A percentile compares a stretch with the other conserved stretches of the same genome.
phyloP scores from a whole-genome alignment of 2,329 filamentous ascomycete species.

The Scedosporium aurantiacum region DNA sequence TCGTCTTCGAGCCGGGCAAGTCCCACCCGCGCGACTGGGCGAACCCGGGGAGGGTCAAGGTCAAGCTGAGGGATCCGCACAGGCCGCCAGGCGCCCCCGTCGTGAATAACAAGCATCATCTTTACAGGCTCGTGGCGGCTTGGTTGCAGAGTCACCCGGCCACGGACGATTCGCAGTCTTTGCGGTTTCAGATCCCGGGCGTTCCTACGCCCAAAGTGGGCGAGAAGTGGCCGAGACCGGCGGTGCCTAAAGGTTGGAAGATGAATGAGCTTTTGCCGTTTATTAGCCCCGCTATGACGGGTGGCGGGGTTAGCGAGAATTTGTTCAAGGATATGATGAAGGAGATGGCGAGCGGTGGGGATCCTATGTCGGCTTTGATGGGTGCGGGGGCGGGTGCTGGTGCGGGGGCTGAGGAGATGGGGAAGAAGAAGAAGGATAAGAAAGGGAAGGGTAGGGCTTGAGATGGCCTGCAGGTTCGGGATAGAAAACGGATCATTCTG shows the following conservation, averaged over 20 bases:
- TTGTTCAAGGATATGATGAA: conserved; percentile 95
- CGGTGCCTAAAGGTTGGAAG: conserved; percentile 83
- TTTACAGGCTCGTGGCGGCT: conserved; percentile 69
- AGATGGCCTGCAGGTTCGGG: conserved; percentile 2
- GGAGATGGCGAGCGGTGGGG: conserved; percentile 58
- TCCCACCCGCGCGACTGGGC: conserved; percentile 94
- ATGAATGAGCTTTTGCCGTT: conserved; percentile 74
- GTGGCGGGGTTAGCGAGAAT: conserved; percentile 89
- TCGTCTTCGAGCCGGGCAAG: conserved; percentile 83
- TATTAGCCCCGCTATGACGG: conserved; percentile 79
- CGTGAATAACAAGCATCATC: conserved; percentile 72
- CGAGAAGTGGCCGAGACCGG: conserved; percentile 59
- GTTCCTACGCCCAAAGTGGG: conserved; percentile 50
- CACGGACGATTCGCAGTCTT: conserved; percentile 53
- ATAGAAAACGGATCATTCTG: neutral
- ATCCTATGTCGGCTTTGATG: conserved; percentile 33
- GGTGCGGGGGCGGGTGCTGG: conserved; percentile 19
- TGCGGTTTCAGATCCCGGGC: conserved; percentile 63
- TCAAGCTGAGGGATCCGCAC: conserved; percentile 47
- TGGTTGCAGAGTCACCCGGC: conserved; percentile 73
- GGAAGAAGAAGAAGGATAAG: conserved; percentile 38
- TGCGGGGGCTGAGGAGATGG: conserved; percentile 17
- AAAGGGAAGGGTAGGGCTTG: conserved; percentile 33
- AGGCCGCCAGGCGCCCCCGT: conserved; percentile 25
- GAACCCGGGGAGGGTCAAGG: conserved; percentile 82